Conservation (phyloP, 768 basidiomycete genomes). For the Sarcodon aspratus region DNA sequence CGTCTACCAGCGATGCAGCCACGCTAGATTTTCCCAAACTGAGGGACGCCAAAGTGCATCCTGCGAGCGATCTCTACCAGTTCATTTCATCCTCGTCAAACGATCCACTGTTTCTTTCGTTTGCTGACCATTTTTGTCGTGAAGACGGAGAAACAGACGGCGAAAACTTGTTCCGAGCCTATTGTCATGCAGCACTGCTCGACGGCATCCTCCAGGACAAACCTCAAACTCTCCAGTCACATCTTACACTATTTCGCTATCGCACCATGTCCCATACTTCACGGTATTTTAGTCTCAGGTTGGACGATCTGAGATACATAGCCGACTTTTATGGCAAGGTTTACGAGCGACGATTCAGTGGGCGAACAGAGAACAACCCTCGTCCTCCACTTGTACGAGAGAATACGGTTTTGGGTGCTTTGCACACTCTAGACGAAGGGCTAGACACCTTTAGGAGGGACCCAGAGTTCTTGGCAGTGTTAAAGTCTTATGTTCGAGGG, state of each 20-base stretch:
- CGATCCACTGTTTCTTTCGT: conserved; percentile 66
- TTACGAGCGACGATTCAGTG: conserved; percentile 67
- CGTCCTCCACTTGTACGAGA: conserved; percentile 64
- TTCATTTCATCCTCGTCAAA: conserved; percentile 86
- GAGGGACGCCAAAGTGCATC: conserved; percentile 52
- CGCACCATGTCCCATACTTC: conserved; percentile 48
- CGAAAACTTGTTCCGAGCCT: conserved; percentile 55
- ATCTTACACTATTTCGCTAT: conserved; percentile 60
- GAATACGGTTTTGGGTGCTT: conserved; percentile 53
- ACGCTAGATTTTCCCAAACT: conserved; percentile 78
- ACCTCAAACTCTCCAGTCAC: conserved; percentile 62
- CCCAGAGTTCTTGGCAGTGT: conserved; percentile 28
- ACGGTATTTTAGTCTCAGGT: conserved; percentile 50
- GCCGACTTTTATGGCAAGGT: conserved; percentile 69
- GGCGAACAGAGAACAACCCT: conserved; percentile 50
- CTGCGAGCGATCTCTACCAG: conserved; percentile 65
- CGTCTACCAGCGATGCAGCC: conserved; percentile 75
- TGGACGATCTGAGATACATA: conserved; percentile 67
- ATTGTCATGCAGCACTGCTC: conserved; percentile 65
- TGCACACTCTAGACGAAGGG: conserved; percentile 49
- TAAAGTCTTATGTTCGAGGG: conserved; percentile 48
- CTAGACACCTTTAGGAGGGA: conserved; percentile 34
- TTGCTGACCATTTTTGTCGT: conserved; percentile 69
- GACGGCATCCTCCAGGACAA: conserved; percentile 93
- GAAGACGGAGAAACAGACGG: conserved; percentile 43